Evolutionary conservation across 345 rosid genomes (phyloP).

Genomic region (Euclidium syriacum): DNA sequence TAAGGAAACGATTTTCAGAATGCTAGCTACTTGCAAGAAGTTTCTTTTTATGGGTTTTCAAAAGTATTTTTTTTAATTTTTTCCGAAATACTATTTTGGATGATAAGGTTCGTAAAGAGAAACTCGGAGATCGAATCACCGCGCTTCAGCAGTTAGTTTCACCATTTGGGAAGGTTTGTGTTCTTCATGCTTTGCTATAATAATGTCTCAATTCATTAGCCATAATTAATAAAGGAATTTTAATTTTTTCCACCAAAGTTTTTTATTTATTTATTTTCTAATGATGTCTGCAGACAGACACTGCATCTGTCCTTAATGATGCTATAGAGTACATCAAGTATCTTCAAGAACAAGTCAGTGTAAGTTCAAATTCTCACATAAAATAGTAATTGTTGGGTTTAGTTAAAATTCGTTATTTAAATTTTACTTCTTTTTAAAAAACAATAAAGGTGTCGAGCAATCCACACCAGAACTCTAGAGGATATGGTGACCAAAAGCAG

Average conservation of each 20-base stretch:
- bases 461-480: conserved; percentile 59
- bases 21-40: not conserved
- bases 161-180: conserved; percentile 88
- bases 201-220: not conserved
- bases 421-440: not conserved
- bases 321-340: conserved; percentile 77
- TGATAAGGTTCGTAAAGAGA: conserved; percentile 81
- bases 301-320: conserved; percentile 95
- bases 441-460: conserved; percentile 45
- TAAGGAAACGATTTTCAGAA: too few relatives aligned
- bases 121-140: conserved; percentile 94
- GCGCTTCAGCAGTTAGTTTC: conserved; percentile 96
- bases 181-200: conserved; percentile 8
- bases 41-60: not conserved
- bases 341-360: conserved; percentile 74
- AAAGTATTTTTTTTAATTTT: not conserved
- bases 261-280: not conserved
- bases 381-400: not conserved
- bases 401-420: not conserved
- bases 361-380: conserved; percentile 25
- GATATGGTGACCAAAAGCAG: conserved; percentile 62
- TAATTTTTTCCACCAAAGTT: not conserved
- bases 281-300: conserved; percentile 65
- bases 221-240: not conserved
- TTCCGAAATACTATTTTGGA: not conserved